Percentiles rank a stretch among this genome's conserved stretches.
Conservation (phyloP, 2,329 filamentous ascomycete species). For the Amauroascus verrucosus region DNA sequence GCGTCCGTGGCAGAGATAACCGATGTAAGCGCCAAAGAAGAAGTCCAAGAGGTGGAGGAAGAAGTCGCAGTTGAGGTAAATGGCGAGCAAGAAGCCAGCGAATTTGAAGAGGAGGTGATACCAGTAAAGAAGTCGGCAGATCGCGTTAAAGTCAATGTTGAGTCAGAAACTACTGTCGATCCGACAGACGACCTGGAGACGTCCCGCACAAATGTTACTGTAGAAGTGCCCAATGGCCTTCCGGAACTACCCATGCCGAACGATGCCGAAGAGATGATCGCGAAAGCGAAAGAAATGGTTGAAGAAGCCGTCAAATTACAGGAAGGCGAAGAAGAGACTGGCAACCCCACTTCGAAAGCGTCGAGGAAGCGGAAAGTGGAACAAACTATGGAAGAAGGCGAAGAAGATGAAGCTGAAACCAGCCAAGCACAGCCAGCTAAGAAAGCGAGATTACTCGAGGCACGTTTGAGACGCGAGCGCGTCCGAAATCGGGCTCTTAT, state of each 20-base stretch:
- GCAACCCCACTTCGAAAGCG: slow-evolving; percentile 19
- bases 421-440: slow-evolving; percentile 49
- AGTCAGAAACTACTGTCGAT: slow-evolving; percentile 51
- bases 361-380: slow-evolving; percentile 63
- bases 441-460: slow-evolving; percentile 59
- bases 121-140: slow-evolving; percentile 13
- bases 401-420: slow-evolving; percentile 27
- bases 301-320: slow-evolving; percentile 51
- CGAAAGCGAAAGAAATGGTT: slow-evolving; percentile 80
- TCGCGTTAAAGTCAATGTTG: slow-evolving; percentile 60
- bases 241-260: slow-evolving; percentile 62
- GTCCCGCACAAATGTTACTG: slow-evolving; percentile 61
- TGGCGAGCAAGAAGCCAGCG: slow-evolving; percentile 24
- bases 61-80: slow-evolving; percentile 22
- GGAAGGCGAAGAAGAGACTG: slow-evolving; percentile 30
- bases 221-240: slow-evolving; percentile 61
- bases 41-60: slow-evolving; percentile 20
- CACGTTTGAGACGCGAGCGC: slow-evolving; percentile 72
- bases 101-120: slow-evolving; percentile 7
- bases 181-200: slow-evolving; percentile 49
- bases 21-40: slow-evolving; percentile 16
- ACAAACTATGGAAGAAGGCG: slow-evolving; percentile 46
- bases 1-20: slow-evolving; percentile 22
- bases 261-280: slow-evolving; percentile 73
- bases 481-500: slow-evolving; percentile 77